Evolutionary conservation across 2,329 filamentous ascomycete species (phyloP), one percentile per base, ranked within the genome.

Genomic region (Colletotrichum musicola): DNA sequence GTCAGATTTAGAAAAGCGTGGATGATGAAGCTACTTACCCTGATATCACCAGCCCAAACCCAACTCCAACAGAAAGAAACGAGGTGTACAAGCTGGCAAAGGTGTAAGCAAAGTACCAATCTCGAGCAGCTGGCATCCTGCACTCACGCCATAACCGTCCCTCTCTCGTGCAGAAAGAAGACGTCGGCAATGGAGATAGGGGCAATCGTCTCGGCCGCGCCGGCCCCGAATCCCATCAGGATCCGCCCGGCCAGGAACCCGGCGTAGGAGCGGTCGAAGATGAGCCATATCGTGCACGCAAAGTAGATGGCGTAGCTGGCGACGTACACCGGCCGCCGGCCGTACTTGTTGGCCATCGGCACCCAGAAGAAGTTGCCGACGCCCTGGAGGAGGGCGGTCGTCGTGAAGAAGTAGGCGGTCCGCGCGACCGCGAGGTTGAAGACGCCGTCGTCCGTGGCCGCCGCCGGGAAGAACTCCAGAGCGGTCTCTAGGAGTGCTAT

Each of bases 101-200:
- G 40, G 13, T 1, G 38, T 68, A 56, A 69, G 59, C 42, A 18
- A 57, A 10, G 22, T 44, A n/a, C 40, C 12, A 27, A 50, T 42
- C 7, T 25, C 22, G 16, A 54, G 16, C 27, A n/a, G 40, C 22
- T 42, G 27, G 27, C 14, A 46, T 6, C 35, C n/a, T 46, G 6
- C 5, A 77, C 81, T 71, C 73, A 82, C 71, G 84, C 82, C 83
- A 87, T 88, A 47, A 85, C 77, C 1, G 79, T 76, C 1, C 85
- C 86, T 59, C 87, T 79, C 72, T 89, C 84, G 68, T 89, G 86
- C 16, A 89, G 76, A 73, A 87, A 89, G 75, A 88, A 89, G 35
- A 88, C 75, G 70, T 89, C 86, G 3, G 85, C 78, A 53, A 88
- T 86, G 1, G 84, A 86, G 7, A 86, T 77, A 0, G 85, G 85